Base-by-base conservation (phyloP, 1,284 basidiomycete species). In the Hymenochaete sp. region DNA sequence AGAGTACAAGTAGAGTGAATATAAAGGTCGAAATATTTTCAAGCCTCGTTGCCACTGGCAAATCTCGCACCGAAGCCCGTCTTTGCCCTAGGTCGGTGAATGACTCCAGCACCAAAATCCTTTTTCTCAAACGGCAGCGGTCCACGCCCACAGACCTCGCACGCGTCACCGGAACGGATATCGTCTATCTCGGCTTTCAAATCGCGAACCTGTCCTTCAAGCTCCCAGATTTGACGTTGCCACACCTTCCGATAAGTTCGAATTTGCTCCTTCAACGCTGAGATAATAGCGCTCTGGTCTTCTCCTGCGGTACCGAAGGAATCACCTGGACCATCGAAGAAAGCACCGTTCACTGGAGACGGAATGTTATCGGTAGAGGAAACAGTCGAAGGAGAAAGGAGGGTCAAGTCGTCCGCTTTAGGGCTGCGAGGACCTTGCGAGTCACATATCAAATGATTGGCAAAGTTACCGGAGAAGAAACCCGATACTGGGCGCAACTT, bases 401-500 rank as follows among this genome's bases (percentile, higher is more conserved):
- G 28, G 16, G 49, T 47, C 25, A 42, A 47, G n/a, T 35, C 38
- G 16, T 51, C 56, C 2, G 53, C 57, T 13, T 73, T 64, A 0
- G 62, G 59, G 21, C 46, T 42, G 8, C 51, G 45, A 14, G 54
- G 47, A 2, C 55, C 38, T 37, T 55, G 51, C 25, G 65, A 64
- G 3, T 59, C 51, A 39, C 62, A 56, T 19, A 73, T 60, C 22
- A 85, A 70, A 44, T 82, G 75, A 29, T 80, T 77, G 11, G 71
- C 65, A 52, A 89, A 84, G 29, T 82, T 75, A 6, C 74, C 65
- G 52, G 81, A 79, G 60, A 90, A 88, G 25, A 80, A 68, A 7
- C 80, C 77, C 10, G 85, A 89, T 16, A 89, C 68, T 0, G 86
- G 86, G 14, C 87, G 73, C 39, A 90, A 63, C 56, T 75, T 79